Conservation (phyloP, 768 basidiomycete species). For the Lentinula sp. region DNA sequence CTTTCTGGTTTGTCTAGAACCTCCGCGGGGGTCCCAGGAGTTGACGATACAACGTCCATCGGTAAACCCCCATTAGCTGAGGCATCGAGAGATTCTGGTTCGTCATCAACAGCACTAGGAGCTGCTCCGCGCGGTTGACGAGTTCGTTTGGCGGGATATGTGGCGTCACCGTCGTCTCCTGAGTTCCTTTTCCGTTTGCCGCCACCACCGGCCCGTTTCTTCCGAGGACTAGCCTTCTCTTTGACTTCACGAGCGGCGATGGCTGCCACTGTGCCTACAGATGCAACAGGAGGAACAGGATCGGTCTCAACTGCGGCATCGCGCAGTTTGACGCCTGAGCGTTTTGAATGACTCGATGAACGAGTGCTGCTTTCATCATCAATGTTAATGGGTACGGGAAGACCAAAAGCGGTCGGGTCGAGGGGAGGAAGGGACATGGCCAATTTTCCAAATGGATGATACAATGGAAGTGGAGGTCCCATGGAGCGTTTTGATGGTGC, state of each 20-base stretch:
- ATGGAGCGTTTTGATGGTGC: slow-evolving; percentile 12
- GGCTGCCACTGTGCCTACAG: slow-evolving; percentile 10
- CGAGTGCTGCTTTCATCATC: slow-evolving; percentile 26
- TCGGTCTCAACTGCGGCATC: slow-evolving; percentile 11
- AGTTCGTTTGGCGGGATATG: slow-evolving; percentile 68
- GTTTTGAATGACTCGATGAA: slow-evolving; percentile 1
- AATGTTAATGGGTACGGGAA: slow-evolving; percentile 40
- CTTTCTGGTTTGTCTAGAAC: background rate
- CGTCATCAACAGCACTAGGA: slow-evolving; percentile 3
- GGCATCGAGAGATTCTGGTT: background rate
- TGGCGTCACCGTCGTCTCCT: slow-evolving; percentile 54
- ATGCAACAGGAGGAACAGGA: slow-evolving; percentile 14
- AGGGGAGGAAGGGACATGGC: slow-evolving; percentile 64
- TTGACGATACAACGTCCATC: background rate
- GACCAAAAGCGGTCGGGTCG: slow-evolving; percentile 50
- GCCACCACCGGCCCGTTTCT: slow-evolving; percentile 37
- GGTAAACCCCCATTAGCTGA: background rate
- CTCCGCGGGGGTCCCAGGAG: background rate
- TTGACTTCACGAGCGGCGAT: slow-evolving; percentile 29
- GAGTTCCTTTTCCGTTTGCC: slow-evolving; percentile 57
- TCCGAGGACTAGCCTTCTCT: slow-evolving; percentile 46
- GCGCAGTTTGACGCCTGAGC: slow-evolving; percentile 6
- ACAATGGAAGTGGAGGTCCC: slow-evolving; percentile 49
- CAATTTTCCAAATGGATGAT: slow-evolving; percentile 59
- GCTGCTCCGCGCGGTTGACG: slow-evolving; percentile 43